Evolutionary conservation across 495 filamentous ascomycete genomes (phyloP), one percentile per base, ranked within the genome.

Genomic region (Hypoxylon perforatum): DNA sequence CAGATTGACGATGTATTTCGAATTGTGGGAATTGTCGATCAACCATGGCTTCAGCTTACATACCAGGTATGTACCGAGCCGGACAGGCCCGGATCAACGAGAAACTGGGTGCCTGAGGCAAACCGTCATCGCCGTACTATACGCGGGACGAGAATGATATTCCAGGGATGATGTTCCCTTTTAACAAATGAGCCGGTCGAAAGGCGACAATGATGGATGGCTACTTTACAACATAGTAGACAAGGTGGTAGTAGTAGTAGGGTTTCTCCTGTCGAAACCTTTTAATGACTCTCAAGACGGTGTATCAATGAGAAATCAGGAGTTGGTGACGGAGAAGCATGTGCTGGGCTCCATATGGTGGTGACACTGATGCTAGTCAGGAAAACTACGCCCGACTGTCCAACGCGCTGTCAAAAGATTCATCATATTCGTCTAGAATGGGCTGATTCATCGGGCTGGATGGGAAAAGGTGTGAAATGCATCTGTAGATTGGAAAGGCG

Each of bases 31-130:
- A 64, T 63, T 39, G 60, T 57, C 55, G 55, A 69, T 64, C 60
- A 53, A 33, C 28, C 15, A 50, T 39, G 48, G 22, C 50, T 28
- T 51, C 36, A 49, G 51, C 25, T 3, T 28, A 56, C 25, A n/a
- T n/a, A n/a, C n/a, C n/a, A n/a, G n/a, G n/a, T 56, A 36, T 55
- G 44, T 61, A 62, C 55, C 61, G 50, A 64, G 46, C 56, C 61
- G 66, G 66, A 56, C 46, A 54, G 50, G 61, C 25, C 61, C 66
- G 66, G 61, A 69, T 69, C 61, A 61, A 39, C 66, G 38, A 61
- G 25, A 28, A 28, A 60, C 39, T 60, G 52, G 22, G 44, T 38
- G 38, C 48, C 45, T 38, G 59, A 61, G 35, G 22, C 56, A 22
- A 19, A 36, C 22, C 30, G 25, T 33, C 65, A 22, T 33, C 50